Conservation (phyloP, 345 rosid species). For the Erodium maritimum region DNA sequence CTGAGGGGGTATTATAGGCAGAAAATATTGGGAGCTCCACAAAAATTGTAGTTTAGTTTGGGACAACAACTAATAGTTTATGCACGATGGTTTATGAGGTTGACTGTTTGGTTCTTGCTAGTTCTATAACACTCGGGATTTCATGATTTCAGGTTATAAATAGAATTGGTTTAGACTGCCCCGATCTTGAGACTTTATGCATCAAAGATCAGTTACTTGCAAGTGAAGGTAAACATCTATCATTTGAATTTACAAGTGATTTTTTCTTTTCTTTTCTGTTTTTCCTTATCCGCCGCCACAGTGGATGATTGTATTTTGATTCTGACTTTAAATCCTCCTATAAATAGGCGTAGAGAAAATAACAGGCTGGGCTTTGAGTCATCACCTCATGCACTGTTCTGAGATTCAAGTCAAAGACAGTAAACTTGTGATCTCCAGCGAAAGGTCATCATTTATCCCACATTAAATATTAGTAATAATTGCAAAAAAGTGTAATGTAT, state of each 20-base stretch:
- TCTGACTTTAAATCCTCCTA: background rate
- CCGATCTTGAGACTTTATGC: conserved; percentile 62
- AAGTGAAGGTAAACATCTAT: conserved; percentile 43
- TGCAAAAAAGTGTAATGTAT: no score
- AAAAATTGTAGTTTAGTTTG: no score
- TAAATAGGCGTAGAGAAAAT: conserved; percentile 76
- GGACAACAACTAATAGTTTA: no score
- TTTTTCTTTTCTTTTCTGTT: no score
- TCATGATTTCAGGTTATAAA: conserved; percentile 47
- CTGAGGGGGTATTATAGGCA: no score
- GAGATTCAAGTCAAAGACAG: conserved; percentile 47
- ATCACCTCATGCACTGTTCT: conserved; percentile 62
- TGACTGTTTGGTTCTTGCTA: background rate
- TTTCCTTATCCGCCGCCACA: no score
- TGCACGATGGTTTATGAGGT: background rate
- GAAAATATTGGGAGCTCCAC: no score
- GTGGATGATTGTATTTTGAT: background rate
- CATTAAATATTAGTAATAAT: no score
- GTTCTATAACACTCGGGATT: conserved; percentile 6
- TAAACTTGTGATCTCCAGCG: conserved; percentile 57
- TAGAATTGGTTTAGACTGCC: conserved; percentile 60
- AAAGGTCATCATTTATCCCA: conserved; percentile 35
- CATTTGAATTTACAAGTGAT: background rate
- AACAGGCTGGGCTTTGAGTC: conserved; percentile 85
- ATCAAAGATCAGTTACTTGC: conserved; percentile 74